phyloP scores from a whole-genome alignment of 2,329 filamentous ascomycete species.

The Alternaria triticina region DNA sequence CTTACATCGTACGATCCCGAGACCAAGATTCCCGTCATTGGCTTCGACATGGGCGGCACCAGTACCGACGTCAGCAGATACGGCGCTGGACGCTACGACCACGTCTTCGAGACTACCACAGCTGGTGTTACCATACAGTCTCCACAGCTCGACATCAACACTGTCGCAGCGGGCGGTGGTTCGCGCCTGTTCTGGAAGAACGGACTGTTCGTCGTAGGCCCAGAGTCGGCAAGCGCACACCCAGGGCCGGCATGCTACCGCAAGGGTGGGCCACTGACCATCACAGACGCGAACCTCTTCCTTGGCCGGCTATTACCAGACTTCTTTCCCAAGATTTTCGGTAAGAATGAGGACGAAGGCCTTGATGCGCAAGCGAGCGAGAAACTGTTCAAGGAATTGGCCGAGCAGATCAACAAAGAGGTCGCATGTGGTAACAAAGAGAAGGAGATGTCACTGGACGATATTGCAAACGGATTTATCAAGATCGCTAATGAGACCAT shows the following conservation, averaged over 20 bases:
- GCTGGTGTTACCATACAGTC: conserved; percentile 94
- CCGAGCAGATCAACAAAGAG: conserved; percentile 79
- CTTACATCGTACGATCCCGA: conserved; percentile 86
- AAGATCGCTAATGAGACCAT: conserved; percentile 91
- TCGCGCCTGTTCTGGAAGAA: conserved; percentile 87
- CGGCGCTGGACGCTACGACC: conserved; percentile 83
- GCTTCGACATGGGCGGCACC: conserved; percentile 95
- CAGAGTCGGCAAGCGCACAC: conserved; percentile 86
- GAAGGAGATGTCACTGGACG: conserved; percentile 75
- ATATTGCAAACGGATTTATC: conserved; percentile 88
- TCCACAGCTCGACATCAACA: conserved; percentile 93
- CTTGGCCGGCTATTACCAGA: conserved; percentile 84
- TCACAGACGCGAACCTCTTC: conserved; percentile 92
- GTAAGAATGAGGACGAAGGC: conserved; percentile 82
- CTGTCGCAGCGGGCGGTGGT: conserved; percentile 88
- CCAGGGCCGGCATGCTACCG: conserved; percentile 91
- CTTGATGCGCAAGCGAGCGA: conserved; percentile 78
- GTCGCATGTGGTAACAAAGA: conserved; percentile 64
- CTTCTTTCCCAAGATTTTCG: conserved; percentile 96
- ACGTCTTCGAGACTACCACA: conserved; percentile 92
- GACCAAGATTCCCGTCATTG: conserved; percentile 85
- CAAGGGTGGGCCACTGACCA: conserved; percentile 85
- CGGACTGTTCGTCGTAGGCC: conserved; percentile 87
- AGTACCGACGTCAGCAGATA: conserved; percentile 91
- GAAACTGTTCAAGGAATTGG: conserved; percentile 75